A percentile compares a stretch with the other conserved stretches of the same genome.
Evolutionary conservation across 2,329 filamentous ascomycete genomes (phyloP).

Genomic region (Fragosphaeria purpurea): DNA sequence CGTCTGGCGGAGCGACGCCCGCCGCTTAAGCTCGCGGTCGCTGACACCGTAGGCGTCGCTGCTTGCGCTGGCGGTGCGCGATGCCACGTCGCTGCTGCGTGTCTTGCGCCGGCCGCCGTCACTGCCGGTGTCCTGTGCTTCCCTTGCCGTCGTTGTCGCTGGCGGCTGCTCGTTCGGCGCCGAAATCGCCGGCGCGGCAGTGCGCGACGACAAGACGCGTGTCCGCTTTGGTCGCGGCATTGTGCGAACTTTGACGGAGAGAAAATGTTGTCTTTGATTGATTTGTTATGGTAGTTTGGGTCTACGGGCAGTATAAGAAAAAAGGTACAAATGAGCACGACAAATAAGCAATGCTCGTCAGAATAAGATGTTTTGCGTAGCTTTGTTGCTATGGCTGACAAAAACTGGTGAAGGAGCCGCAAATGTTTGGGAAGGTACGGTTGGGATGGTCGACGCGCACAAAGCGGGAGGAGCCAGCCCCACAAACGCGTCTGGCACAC

Average conservation of each 20-base stretch:
- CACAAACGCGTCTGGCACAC: too few relatives aligned
- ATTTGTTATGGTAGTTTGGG: too few relatives aligned
- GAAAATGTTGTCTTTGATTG: too few relatives aligned
- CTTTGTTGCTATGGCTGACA: too few relatives aligned
- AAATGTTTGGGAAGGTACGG: too few relatives aligned
- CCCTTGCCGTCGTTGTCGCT: conserved; percentile 15
- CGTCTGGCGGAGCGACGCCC: conserved; percentile 10
- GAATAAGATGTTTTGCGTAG: too few relatives aligned
- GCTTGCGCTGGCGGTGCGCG: conserved; percentile 8
- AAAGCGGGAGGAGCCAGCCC: too few relatives aligned
- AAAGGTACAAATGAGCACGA: too few relatives aligned
- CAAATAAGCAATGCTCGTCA: too few relatives aligned
- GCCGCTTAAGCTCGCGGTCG: conserved; percentile 23
- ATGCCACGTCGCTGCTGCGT: conserved; percentile 5
- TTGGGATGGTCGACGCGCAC: too few relatives aligned
- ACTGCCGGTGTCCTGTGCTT: conserved; percentile 21
- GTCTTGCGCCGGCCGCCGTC: conserved; percentile 7
- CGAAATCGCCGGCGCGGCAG: neutral
- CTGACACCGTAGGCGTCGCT: conserved; percentile 26
- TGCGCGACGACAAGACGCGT: conserved; percentile 8
- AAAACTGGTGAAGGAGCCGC: too few relatives aligned
- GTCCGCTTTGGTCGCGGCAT: conserved; percentile 15
- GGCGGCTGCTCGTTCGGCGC: neutral
- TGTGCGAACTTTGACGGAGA: neutral
- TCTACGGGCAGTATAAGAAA: too few relatives aligned